phyloP scores from a whole-genome alignment of 2,329 filamentous ascomycete genomes.

The Colletotrichum neosansevieriae region DNA sequence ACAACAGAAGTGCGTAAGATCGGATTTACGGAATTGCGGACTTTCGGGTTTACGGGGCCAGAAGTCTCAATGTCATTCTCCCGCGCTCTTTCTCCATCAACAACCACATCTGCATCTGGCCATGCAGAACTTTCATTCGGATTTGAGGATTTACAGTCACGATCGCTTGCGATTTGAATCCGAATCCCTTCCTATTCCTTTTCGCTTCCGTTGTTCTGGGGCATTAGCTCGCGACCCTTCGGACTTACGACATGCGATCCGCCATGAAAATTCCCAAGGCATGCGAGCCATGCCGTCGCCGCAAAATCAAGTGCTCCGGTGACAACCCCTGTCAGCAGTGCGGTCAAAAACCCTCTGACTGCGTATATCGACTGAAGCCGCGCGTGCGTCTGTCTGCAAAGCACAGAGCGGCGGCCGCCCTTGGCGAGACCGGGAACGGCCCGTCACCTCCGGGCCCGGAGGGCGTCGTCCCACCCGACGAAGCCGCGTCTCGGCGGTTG shows the following conservation, averaged over 20 bases:
- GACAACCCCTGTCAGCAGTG: slow-evolving; percentile 40
- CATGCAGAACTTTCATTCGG: slow-evolving; percentile 9
- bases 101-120: not conserved
- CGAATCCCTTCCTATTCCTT: not conserved
- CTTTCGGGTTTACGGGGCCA: slow-evolving; percentile 25
- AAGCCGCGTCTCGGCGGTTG: slow-evolving; percentile 13
- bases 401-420: slow-evolving; percentile 54
- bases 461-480: slow-evolving; percentile 12
- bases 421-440: slow-evolving; percentile 42
- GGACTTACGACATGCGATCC: slow-evolving; percentile 28
- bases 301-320: slow-evolving; percentile 42
- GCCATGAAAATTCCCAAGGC: slow-evolving; percentile 42
- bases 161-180: not conserved
- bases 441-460: not conserved
- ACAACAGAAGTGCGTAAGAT: too few relatives aligned
- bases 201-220: not conserved
- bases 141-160: slow-evolving; percentile 27
- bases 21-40: slow-evolving; percentile 25
- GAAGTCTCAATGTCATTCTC: not conserved
- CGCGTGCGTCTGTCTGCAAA: slow-evolving; percentile 40
- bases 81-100: not conserved
- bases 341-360: slow-evolving; percentile 35
- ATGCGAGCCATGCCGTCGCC: slow-evolving; percentile 42
- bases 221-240: slow-evolving; percentile 2
- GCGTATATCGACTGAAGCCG: slow-evolving; percentile 41